Conservation (phyloP, 1,284 basidiomycete species). For the Leccinum griseonigrum region DNA sequence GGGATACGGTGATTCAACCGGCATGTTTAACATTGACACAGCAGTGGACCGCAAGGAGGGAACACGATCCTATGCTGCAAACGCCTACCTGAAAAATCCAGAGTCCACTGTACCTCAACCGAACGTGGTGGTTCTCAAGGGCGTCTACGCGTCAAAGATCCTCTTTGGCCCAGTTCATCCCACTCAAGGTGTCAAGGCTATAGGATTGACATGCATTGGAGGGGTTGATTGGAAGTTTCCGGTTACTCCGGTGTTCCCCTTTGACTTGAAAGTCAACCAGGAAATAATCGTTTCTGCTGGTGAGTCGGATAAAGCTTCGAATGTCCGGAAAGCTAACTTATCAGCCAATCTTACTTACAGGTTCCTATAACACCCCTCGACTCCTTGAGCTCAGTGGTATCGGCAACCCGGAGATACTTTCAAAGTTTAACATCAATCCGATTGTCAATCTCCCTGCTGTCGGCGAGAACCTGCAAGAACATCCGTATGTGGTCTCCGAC, state of each 20-base stretch:
- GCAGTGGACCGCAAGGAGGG: slow-evolving; percentile 17
- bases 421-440: slow-evolving; percentile 12
- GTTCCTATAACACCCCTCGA: slow-evolving; percentile 19
- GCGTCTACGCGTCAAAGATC: slow-evolving; percentile 13
- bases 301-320: not conserved
- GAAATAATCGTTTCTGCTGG: slow-evolving; percentile 17
- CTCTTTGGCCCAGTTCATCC: slow-evolving; percentile 4
- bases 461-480: slow-evolving; percentile 22
- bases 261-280: slow-evolving; percentile 11
- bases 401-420: slow-evolving; percentile 14
- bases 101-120: slow-evolving; percentile 11
- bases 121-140: slow-evolving; percentile 16
- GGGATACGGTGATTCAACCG: slow-evolving; percentile 21
- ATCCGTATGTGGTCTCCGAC: slow-evolving; percentile 12
- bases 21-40: slow-evolving; percentile 23
- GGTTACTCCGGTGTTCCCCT: not conserved
- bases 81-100: slow-evolving; percentile 16
- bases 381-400: slow-evolving; percentile 22
- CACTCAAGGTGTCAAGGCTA: not conserved
- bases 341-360: not conserved
- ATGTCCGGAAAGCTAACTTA: not conserved
- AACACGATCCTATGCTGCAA: slow-evolving; percentile 21
- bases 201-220: slow-evolving; percentile 13
- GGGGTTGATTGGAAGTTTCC: slow-evolving; percentile 16
- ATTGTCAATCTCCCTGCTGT: slow-evolving; percentile 17